These are phyloP conservation scores for Solanum paucissectum DNA, from an alignment of 257 asterid genomes.

Conservation along the genomic window DNA sequence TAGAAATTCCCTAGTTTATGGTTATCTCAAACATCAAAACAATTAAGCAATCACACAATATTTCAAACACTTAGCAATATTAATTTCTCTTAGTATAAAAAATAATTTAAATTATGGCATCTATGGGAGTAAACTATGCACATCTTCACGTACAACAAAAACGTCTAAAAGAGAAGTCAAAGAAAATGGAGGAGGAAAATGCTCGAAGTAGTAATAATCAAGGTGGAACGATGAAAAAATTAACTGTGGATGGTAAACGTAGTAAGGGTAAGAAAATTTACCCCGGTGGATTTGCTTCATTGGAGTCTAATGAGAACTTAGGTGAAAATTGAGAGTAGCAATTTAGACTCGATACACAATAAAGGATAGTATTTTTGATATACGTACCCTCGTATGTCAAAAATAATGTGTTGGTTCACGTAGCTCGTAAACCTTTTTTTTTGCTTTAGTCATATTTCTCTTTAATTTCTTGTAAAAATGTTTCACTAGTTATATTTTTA, in stretches of 20 bases:
- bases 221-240: background rate
- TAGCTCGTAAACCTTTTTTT: background rate
- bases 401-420: background rate
- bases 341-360: background rate
- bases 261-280: background rate
- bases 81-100: background rate
- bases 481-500: background rate
- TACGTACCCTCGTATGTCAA: background rate
- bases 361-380: background rate
- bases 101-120: conserved; percentile 19
- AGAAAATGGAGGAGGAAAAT: conserved; percentile 23
- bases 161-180: conserved; percentile 19
- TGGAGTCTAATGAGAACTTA: background rate
- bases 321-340: background rate
- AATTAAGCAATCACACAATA: background rate
- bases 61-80: background rate
- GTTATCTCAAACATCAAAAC: background rate
- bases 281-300: background rate
- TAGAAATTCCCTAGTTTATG: background rate
- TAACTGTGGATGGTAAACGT: background rate
- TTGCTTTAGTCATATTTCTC: background rate
- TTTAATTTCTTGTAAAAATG: background rate
- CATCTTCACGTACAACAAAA: conserved; percentile 34
- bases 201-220: background rate
- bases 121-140: conserved; percentile 40